Conservation (phyloP, 2,329 filamentous ascomycete species). For the Biscogniauxia mediterranea region DNA sequence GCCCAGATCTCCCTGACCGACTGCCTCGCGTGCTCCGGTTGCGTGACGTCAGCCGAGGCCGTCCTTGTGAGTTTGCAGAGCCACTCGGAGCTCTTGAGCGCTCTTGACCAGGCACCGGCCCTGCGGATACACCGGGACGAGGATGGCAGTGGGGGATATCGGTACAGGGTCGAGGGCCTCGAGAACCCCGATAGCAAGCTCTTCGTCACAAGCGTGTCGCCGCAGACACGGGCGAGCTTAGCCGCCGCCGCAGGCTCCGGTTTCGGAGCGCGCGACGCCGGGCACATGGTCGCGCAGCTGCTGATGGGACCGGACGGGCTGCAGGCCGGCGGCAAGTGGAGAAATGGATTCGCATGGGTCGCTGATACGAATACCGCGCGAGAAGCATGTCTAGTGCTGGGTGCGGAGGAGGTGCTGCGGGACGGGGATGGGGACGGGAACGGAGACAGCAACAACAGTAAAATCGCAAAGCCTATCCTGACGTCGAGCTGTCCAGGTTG, state of each 20-base stretch:
- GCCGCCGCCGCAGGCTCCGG: constrained; percentile 77
- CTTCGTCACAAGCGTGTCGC: constrained; percentile 90
- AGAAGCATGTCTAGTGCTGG: constrained; percentile 78
- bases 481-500: constrained; percentile 93
- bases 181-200: constrained; percentile 65
- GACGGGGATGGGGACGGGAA: constrained; percentile 28
- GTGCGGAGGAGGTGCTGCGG: constrained; percentile 66
- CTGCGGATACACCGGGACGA: constrained; percentile 37
- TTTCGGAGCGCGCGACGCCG: constrained; percentile 69
- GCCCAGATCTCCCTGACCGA: constrained; percentile 95
- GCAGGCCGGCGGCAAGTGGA: constrained; percentile 65
- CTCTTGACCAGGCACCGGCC: constrained; percentile 67
- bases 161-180: constrained; percentile 46
- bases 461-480: constrained; percentile 59
- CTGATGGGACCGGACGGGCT: constrained; percentile 70
- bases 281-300: constrained; percentile 79
- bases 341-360: constrained; percentile 83
- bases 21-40: constrained; percentile 95
- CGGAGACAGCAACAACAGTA: constrained; percentile 3
- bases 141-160: constrained; percentile 29
- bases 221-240: constrained; percentile 84
- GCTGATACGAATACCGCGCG: constrained; percentile 84
- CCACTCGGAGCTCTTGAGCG: constrained; percentile 83
- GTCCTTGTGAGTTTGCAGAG: constrained; percentile 95
- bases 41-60: constrained; percentile 94